Evolutionary conservation across 2,329 filamentous ascomycete species (phyloP).

Genomic region (Pseudogymnoascus sp.): DNA sequence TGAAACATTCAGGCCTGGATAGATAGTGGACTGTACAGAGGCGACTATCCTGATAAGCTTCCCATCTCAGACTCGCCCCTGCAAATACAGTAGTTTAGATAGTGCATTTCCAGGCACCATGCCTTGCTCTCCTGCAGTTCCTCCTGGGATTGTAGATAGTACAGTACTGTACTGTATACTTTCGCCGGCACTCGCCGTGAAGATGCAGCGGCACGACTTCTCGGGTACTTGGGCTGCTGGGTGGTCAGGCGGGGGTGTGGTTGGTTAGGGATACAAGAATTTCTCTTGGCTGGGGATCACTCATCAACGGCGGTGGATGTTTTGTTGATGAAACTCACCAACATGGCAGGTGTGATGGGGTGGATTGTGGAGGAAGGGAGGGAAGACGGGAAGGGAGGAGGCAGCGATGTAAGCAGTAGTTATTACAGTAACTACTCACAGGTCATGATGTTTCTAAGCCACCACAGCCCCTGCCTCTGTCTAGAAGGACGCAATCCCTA

Average conservation of each 20-base stretch:
- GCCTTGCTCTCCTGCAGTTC: not conserved
- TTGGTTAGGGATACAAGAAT: too few species aligned
- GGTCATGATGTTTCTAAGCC: not conserved
- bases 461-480: not conserved
- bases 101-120: not conserved
- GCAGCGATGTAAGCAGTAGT: not conserved
- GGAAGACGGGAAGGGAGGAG: not conserved
- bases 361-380: not conserved
- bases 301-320: not conserved
- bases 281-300: too few species aligned
- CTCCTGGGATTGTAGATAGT: not conserved
- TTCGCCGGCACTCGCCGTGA: not conserved
- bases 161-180: not conserved
- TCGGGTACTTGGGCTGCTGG: not conserved
- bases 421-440: not conserved
- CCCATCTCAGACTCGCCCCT: not conserved
- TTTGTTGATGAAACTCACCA: not conserved
- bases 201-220: not conserved
- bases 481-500: not conserved
- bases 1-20: not conserved
- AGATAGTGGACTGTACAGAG: not conserved
- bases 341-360: not conserved
- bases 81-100: too few species aligned
- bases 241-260: too few species aligned
- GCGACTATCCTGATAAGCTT: not conserved